Base-by-base conservation (phyloP, 176 grass and related monocot species). In the Ananas comosus region DNA sequence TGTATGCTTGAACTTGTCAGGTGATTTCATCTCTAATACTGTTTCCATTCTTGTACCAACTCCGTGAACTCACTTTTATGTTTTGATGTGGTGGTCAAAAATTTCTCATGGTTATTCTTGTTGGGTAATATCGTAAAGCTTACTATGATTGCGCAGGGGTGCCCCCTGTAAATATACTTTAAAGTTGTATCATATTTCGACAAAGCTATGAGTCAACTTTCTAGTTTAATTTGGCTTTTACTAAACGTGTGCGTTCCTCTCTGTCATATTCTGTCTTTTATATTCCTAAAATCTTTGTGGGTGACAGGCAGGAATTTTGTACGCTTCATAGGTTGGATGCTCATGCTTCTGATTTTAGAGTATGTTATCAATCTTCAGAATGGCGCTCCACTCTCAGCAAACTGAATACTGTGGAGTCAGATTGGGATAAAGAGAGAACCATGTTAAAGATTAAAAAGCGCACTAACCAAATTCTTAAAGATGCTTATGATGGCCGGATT, bases 391-490 rank as follows among this genome's bases (percentile, higher is more conserved):
- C 12, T 66, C 51, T 83, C 66, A 48, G 63, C 65, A 7, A 73
- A 63, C 8, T 66, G 65, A 70, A 78, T 42, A 14, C 5, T 42
- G 63, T 51, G 24, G 73, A 47, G 0, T 65, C 73, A 17, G 85
- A 80, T 65, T 80, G 81, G 81, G 13, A 68, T 12, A 65, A 77
- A 4, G 85, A 83, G 70, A 80, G 27, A 77, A 77, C 73, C 64
- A 88, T 25, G 69, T 16, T 88, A 50, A 80, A 58, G 17, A 75
- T 19, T 6, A 68, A 69, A 65, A 83, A 72, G 73, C 51, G 29
- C 42, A 66, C 50, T n/a, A 83, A 83, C 21, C 58, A 1, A 28
- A 51, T 53, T 25, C 29, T 27, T 10, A 80, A 58, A 27, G 59
- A 53, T 63, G 13, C 76, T 47, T 70, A 9, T 54, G 74, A 74